phyloP scores from a whole-genome alignment of 345 rosid species.

The Citrus sinensis region DVS_A1.0 CM039169.1:32316001-32316500 shows the following conservation, averaged over 20 bases:
- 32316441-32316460: slow-evolving; percentile 24
- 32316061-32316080: slow-evolving; percentile 38
- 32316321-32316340: slow-evolving; percentile 29
- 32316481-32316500: slow-evolving; percentile 56
- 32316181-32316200: slow-evolving; percentile 55
- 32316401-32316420: slow-evolving; percentile 27
- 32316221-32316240: slow-evolving; percentile 40
- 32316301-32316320: slow-evolving; percentile 27
- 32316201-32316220: slow-evolving; percentile 69
- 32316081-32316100: slow-evolving; percentile 53
- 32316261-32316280: slow-evolving; percentile 31
- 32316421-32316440: slow-evolving; percentile 20
- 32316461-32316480: slow-evolving; percentile 28
- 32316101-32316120: slow-evolving; percentile 56
- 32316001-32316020: neutral
- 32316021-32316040: slow-evolving; percentile 38
- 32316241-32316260: slow-evolving; percentile 31
- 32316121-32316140: slow-evolving; percentile 59
- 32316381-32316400: slow-evolving; percentile 23
- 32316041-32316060: slow-evolving; percentile 30
- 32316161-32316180: slow-evolving; percentile 38
- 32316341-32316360: slow-evolving; percentile 15
- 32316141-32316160: slow-evolving; percentile 23
- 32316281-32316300: slow-evolving; percentile 40
- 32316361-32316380: slow-evolving; percentile 33